Evolutionary conservation across 75 land plant genomes (phyloP), one percentile per base, ranked within the genome.

Genomic region (Pinus taeda): DNA sequence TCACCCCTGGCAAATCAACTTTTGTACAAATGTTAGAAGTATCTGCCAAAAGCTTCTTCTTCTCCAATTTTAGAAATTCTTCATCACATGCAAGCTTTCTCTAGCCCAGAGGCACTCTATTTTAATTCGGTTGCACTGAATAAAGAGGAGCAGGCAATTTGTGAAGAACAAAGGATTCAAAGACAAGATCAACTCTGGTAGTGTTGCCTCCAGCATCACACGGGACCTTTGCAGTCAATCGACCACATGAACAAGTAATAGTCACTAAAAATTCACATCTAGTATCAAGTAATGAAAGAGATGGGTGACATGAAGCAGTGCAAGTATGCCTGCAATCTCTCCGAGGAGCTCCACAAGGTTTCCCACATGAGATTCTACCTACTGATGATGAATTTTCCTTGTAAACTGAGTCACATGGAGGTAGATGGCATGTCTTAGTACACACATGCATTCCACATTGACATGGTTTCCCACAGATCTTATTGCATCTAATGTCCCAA

Each of bases 361-460:
- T 4, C 6, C 6, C 45, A 6, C 45, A 42, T 42, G 45, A 42
- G 45, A 79, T 33, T 33, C 33, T 33, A 33, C 33, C 33, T 33
- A 33, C 33, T 33, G 1, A 1, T 33, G 33, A 33, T 33, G 33
- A 33, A 33, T 33, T 33, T 33, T 33, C 33, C 2, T 33, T 33
- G 33, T 1, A 33, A 33, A 33, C 33, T 33, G 33, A 33, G 33
- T 2, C 33, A 33, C 33, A 33, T 33, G 33, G 33, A 33, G 33
- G 33, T 33, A 33, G 33, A 82, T 94, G 98, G 77, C 99, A 97
- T 6, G 88, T 82, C 65, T 90, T 81, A 30, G 78, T 88, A 81
- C 98, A 97, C 6, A 95, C 95, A 87, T 97, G 99, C 74, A 97
- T 73, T 33, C 98, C 97, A 84, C 99, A 97, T 67, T 90, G 90